Evolutionary conservation across 2,329 filamentous ascomycete species (phyloP).

Genomic region (Colletotrichum sidae): DNA sequence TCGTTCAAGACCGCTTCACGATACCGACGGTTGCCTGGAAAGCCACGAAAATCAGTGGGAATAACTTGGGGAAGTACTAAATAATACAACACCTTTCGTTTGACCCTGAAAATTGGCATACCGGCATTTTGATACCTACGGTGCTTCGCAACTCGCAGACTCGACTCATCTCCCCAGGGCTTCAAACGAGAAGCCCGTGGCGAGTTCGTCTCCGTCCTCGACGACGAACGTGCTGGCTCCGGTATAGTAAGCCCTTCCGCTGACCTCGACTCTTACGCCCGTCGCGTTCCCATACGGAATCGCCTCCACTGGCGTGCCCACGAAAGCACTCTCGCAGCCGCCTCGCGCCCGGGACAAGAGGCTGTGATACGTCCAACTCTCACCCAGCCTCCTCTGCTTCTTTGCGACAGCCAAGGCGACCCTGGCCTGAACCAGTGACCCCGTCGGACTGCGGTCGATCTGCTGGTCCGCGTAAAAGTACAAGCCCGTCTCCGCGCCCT

Average conservation of each 20-base stretch:
- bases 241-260: constrained; percentile 21
- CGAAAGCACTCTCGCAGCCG: constrained; percentile 3
- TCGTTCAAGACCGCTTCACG: too few relatives aligned
- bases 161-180: not conserved
- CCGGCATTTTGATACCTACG: too few relatives aligned
- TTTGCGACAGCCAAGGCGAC: constrained; percentile 22
- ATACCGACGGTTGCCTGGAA: too few relatives aligned
- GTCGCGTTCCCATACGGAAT: not conserved
- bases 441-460: constrained; percentile 45
- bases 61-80: not conserved
- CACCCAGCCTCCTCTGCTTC: constrained; percentile 2
- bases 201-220: constrained; percentile 18
- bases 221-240: constrained; percentile 26
- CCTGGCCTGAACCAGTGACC: constrained; percentile 24
- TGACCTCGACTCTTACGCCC: constrained; percentile 19
- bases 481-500: constrained; percentile 53
- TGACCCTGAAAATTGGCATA: too few relatives aligned
- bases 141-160: too few relatives aligned
- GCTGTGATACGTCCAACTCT: constrained; percentile 26
- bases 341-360: constrained; percentile 21
- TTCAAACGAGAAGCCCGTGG: constrained; percentile 25
- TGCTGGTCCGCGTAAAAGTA: constrained; percentile 59
- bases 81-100: too few relatives aligned
- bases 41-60: too few relatives aligned
- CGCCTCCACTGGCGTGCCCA: constrained; percentile 25